Evolutionary conservation across 495 filamentous ascomycete species (phyloP), one percentile per base, ranked within the genome.

Genomic region (Xanthoparmelia taractica): DNA sequence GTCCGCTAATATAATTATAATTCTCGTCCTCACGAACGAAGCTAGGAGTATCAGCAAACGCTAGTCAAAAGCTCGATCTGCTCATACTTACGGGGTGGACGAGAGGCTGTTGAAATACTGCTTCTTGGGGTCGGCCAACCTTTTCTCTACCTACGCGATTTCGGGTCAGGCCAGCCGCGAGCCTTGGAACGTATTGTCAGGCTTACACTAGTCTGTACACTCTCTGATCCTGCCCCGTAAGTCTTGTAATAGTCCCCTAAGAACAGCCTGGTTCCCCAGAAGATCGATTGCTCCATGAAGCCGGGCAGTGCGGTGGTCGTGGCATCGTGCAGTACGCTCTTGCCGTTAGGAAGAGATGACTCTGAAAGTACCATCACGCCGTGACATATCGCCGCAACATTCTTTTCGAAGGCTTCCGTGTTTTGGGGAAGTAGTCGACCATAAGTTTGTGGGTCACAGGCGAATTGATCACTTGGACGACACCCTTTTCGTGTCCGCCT

Each of bases 201-300:
- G 61, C 70, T 66, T 72, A 81, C 80, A 55, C 72, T 73, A 23
- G 68, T 70, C 61, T 84, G 78, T 8, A 82, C 80, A 54, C 76
- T 72, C 34, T 78, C 77, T 59, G 77, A 80, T 0, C 78, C 76
- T 18, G 76, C 75, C 2, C 80, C 81, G 63, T 80, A 84, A 5
- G 80, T 84, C 72, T 82, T 84, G 65, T 82, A 83, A 11, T 25
- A 84, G 61, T 82, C 80, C 10, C 80, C 80, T 3, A 84, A 70
- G 52, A 81, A 78, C 0, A 71, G 73, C 45, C 79, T 68, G 3
- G 81, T 82, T 2, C 73, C 69, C 76, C 78, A 80, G 56, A 76
- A 84, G 7, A 77, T 76, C 15, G 67, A 60, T 55, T 80, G 76
- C 66, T 84, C 81, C 69, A 82, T 80, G 27, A 69, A 69, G 4